phyloP scores from a whole-genome alignment of 1,139 yeast genomes.

The Wickerhamomyces sp. region DNA sequence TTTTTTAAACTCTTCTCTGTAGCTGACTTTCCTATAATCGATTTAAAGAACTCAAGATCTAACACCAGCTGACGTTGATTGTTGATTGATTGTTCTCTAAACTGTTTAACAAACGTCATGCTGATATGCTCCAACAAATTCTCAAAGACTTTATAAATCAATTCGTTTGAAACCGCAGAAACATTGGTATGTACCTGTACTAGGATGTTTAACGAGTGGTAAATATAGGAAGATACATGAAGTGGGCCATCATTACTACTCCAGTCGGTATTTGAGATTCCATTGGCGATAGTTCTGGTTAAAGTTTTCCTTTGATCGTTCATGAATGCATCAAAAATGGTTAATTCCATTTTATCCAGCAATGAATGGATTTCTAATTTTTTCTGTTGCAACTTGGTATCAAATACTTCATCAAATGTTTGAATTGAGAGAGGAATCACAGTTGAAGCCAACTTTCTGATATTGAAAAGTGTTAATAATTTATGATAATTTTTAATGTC shows the following conservation, averaged over 20 bases:
- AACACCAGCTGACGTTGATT: slow-evolving; percentile 33
- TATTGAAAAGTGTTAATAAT: slow-evolving; percentile 45
- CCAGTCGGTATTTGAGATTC: slow-evolving; percentile 47
- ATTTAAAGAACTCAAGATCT: slow-evolving; percentile 35
- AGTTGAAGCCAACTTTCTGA: slow-evolving; percentile 40
- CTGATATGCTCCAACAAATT: slow-evolving; percentile 45
- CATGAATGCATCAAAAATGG: slow-evolving; percentile 47
- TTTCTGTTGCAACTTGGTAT: slow-evolving; percentile 34
- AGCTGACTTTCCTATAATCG: slow-evolving; percentile 19
- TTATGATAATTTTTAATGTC: slow-evolving; percentile 34
- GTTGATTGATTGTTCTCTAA: slow-evolving; percentile 35
- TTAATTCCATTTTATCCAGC: slow-evolving; percentile 45
- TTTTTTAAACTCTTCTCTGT: slow-evolving; percentile 13
- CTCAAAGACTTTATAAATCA: slow-evolving; percentile 39
- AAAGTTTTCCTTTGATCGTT: slow-evolving; percentile 46
- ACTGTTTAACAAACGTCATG: slow-evolving; percentile 36
- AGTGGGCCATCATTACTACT: slow-evolving; percentile 32
- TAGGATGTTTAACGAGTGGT: slow-evolving; percentile 46
- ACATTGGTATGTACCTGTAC: slow-evolving; percentile 52
- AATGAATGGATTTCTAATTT: slow-evolving; percentile 38
- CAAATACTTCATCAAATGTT: slow-evolving; percentile 45
- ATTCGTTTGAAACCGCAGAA: slow-evolving; percentile 40
- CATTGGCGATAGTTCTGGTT: slow-evolving; percentile 42
- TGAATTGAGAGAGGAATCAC: slow-evolving; percentile 45
- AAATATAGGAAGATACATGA: slow-evolving; percentile 43